Base-by-base conservation (phyloP, 106 monocot genomes). In the Gastrodia elata region DNA sequence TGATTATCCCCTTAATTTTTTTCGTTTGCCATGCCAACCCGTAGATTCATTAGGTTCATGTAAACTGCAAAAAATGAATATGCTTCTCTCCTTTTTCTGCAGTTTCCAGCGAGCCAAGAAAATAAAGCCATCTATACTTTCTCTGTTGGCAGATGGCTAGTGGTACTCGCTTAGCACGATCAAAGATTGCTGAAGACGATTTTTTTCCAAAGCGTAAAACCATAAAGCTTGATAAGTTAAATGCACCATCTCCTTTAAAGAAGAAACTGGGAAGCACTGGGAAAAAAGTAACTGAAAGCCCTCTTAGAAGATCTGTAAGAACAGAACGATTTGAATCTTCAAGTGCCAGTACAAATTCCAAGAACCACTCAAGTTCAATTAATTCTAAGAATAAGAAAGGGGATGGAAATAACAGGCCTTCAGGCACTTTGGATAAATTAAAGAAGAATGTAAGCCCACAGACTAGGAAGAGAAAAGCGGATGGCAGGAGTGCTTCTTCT, bases 221-320 rank as follows among this genome's bases (percentile, higher is more conserved):
- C 26, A 69, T 38, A 69, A 69, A 40, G 40, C 38, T 38, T 39
- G 39, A 20, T 9, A 69, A 69, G 69, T 22, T 69, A 39, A 24
- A 8, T 38, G 9, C 38, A 8, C 14, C 9, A 38, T 69, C 69
- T 69, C 25, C 40, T 35, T 27, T 11, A 39, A 39, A 69, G 8
- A 69, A 26, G 25, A 69, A 69, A 39, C 4, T 68, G 38, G 69
- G 35, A 40, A 69, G 0, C 35, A 40, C 38, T 24, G 39, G 6
- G 40, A 67, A 67, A 20, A 69, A 69, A 69, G 5, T 69, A 4
- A 38, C 39, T 39, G 69, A 69, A 69, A 69, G 40, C 35, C 69
- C 69, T 39, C 5, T 69, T 13, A 69, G 24, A 24, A 69, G 39
- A 40, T 69, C 69, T 39, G 69, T 16, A 69, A 69, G 69, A 69